Evolutionary conservation across 2,329 filamentous ascomycete species (phyloP).

Genomic region (Blumeriella jaapii): DNA sequence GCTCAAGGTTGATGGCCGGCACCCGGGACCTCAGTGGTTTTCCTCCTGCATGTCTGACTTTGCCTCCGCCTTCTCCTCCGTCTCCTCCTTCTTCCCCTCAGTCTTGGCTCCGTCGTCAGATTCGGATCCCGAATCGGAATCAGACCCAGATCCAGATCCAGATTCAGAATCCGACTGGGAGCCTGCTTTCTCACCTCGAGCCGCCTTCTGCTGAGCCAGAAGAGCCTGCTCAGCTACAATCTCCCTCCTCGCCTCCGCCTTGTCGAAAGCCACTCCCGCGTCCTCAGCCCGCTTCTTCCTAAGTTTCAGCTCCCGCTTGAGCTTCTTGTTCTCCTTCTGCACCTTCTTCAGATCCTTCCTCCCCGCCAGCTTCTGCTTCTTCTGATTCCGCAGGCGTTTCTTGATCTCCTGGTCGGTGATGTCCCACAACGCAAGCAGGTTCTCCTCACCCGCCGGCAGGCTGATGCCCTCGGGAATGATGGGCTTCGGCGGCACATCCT

Average conservation of each 20-base stretch:
- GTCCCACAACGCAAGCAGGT: slow-evolving; percentile 27
- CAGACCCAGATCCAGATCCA: slow-evolving; percentile 3
- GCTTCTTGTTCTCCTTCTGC: slow-evolving; percentile 20
- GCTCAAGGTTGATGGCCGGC: slow-evolving; percentile 1
- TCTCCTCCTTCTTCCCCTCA: too few species aligned
- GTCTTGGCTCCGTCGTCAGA: not conserved
- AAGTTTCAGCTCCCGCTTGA: slow-evolving; percentile 22
- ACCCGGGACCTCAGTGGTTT: too few species aligned
- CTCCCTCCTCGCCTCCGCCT: slow-evolving; percentile 16
- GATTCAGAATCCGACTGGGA: slow-evolving; percentile 3
- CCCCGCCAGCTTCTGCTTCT: slow-evolving; percentile 14
- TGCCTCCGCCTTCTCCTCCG: too few species aligned
- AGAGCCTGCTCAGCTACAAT: slow-evolving; percentile 13
- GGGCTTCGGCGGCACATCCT: slow-evolving; percentile 19
- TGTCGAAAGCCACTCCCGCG: slow-evolving; percentile 18
- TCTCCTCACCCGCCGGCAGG: slow-evolving; percentile 24
- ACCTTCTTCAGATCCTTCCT: slow-evolving; percentile 14
- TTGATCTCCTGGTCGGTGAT: slow-evolving; percentile 24
- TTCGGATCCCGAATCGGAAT: slow-evolving; percentile 10
- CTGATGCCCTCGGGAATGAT: slow-evolving; percentile 21
- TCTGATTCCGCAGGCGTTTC: slow-evolving; percentile 16
- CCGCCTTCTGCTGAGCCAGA: not conserved
- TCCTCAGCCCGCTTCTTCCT: slow-evolving; percentile 18
- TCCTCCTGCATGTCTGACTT: too few species aligned
- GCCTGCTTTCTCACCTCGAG: slow-evolving; percentile 1